Percentiles rank a stretch among this genome's conserved stretches.
phyloP scores from a whole-genome alignment of 768 basidiomycete species.

The Phylloporus sp. region DNA sequence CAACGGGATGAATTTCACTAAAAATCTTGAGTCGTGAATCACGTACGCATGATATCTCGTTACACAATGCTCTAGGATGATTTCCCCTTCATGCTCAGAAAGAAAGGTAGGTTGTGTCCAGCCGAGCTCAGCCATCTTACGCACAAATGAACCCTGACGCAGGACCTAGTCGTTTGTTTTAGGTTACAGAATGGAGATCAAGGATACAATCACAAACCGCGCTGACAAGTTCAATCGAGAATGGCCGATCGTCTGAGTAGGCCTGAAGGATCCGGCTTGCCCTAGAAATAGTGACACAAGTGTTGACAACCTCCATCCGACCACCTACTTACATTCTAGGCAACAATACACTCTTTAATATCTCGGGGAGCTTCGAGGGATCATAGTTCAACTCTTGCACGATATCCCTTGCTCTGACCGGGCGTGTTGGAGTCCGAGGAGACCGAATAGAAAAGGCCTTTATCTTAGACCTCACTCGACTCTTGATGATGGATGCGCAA shows the following conservation, averaged over 20 bases:
- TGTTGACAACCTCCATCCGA: background rate
- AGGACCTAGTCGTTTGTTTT: conserved; percentile 36
- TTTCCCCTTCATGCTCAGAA: conserved; percentile 32
- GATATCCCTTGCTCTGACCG: background rate
- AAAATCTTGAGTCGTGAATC: background rate
- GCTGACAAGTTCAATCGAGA: conserved; percentile 52
- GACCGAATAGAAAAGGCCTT: background rate
- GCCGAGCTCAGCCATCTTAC: conserved; percentile 49
- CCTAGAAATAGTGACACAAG: conserved; percentile 16
- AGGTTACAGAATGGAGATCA: background rate
- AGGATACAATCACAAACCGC: conserved; percentile 35
- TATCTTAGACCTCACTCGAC: background rate
- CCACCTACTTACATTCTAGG: conserved; percentile 18
- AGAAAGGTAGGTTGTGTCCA: conserved; percentile 49
- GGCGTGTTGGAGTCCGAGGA: background rate
- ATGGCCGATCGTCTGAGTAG: conserved; percentile 47
- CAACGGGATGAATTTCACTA: background rate
- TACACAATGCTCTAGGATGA: conserved; percentile 45
- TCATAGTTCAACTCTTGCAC: conserved; percentile 11
- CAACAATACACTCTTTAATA: conserved; percentile 5
- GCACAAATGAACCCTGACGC: conserved; percentile 52
- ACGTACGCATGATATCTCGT: conserved; percentile 56
- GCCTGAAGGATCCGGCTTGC: conserved; percentile 40
- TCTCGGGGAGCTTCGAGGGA: conserved; percentile 2
- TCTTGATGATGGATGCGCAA: conserved; percentile 25